Evolutionary conservation across 352 stramenopile species (phyloP).

Genomic region (Aphanomyces cochlioides): DNA sequence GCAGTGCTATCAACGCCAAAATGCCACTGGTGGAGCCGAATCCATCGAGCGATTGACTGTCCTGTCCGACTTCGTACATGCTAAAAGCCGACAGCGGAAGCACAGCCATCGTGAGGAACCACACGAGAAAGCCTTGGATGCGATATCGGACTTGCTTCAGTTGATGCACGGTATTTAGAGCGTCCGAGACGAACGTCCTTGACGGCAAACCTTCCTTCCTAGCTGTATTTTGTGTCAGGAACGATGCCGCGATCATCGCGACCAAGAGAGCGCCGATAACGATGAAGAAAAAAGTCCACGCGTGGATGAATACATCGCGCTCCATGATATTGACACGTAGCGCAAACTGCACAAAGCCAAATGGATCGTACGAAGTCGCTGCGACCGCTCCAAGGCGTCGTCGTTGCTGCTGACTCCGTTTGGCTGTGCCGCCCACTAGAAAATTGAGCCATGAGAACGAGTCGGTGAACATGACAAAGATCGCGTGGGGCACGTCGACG

Average conservation of each 20-base stretch:
- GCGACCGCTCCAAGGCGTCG: neutral
- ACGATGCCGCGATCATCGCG: neutral
- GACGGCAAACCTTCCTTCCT: neutral
- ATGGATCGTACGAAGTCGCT: slow-evolving; percentile 15
- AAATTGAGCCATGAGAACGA: slow-evolving; percentile 73
- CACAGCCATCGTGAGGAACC: slow-evolving; percentile 60
- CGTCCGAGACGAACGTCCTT: neutral
- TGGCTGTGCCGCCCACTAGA: slow-evolving; percentile 36
- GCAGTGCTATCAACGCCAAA: slow-evolving; percentile 45
- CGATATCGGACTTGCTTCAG: slow-evolving; percentile 33
- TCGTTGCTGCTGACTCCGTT: neutral
- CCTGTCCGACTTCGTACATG: slow-evolving; percentile 66
- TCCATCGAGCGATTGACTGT: slow-evolving; percentile 35
- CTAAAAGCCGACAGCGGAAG: slow-evolving; percentile 60
- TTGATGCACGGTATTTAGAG: neutral
- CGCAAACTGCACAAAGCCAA: slow-evolving; percentile 20
- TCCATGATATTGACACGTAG: slow-evolving; percentile 16
- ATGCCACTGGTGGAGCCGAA: slow-evolving; percentile 33
- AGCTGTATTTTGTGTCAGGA: slow-evolving; percentile 33
- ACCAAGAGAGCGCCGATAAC: slow-evolving; percentile 48
- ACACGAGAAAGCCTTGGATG: slow-evolving; percentile 51
- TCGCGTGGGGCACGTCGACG: slow-evolving; percentile 42
- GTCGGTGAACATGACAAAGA: slow-evolving; percentile 65
- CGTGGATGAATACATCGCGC: slow-evolving; percentile 41
- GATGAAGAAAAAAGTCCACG: slow-evolving; percentile 40